Percentiles rank a stretch among this genome's conserved stretches.
Conservation (phyloP, 495 filamentous ascomycete species). For the Lentithecium fluviatile region DNA sequence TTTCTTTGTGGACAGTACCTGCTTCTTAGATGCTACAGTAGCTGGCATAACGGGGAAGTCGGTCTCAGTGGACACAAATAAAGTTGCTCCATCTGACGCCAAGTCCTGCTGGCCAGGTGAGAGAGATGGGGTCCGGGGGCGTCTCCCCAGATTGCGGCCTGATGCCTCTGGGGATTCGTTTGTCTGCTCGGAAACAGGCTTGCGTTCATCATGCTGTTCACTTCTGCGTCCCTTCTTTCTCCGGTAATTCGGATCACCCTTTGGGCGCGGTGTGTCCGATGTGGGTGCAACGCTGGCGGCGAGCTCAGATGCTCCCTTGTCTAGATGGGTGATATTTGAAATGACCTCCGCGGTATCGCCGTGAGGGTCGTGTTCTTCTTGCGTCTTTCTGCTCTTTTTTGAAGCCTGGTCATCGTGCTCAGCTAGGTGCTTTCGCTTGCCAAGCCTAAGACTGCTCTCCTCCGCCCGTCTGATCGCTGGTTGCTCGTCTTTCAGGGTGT, state of each 20-base stretch:
- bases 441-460: constrained; percentile 19
- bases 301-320: background rate
- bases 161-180: too few relatives aligned
- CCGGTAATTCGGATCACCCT: constrained; percentile 33
- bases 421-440: constrained; percentile 34
- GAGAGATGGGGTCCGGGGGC: background rate
- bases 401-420: constrained; percentile 5
- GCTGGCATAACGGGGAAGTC: background rate
- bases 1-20: too few relatives aligned
- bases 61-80: constrained; percentile 16
- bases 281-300: background rate
- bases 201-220: background rate
- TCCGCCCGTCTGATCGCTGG: constrained; percentile 1
- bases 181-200: background rate
- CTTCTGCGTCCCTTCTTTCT: constrained; percentile 22
- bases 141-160: too few relatives aligned
- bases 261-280: constrained; percentile 7
- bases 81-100: background rate
- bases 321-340: background rate
- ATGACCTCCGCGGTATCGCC: background rate
- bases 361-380: background rate
- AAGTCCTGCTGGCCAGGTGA: constrained; percentile 1
- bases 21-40: too few relatives aligned
- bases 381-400: constrained; percentile 27
- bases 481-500: background rate